phyloP scores from a whole-genome alignment of 495 filamentous ascomycete genomes.

The Daldinia caldariorum region DNA sequence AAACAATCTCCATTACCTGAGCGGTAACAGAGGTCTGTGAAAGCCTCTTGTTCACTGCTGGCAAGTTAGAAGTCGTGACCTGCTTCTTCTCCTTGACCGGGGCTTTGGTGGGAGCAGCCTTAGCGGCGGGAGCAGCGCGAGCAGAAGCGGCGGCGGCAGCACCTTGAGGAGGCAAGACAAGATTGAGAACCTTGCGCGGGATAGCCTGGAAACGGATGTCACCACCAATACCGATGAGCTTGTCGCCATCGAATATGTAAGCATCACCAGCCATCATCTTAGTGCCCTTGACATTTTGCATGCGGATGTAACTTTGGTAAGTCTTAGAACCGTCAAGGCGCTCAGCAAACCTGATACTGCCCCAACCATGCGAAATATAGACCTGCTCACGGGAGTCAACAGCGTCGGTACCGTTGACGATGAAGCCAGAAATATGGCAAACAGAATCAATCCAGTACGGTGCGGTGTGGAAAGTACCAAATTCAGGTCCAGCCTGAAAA shows the following conservation, averaged over 20 bases:
- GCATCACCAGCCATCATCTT: slow-evolving; percentile 68
- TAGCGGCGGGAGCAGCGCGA: slow-evolving; percentile 53
- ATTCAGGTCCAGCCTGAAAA: slow-evolving; percentile 67
- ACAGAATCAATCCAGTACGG: slow-evolving; percentile 80
- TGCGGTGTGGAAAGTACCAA: slow-evolving; percentile 71
- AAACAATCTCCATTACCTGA: slow-evolving; percentile 70
- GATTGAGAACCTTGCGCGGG: slow-evolving; percentile 72
- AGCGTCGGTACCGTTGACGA: slow-evolving; percentile 79
- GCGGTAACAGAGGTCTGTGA: slow-evolving; percentile 48
- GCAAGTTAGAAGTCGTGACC: slow-evolving; percentile 54
- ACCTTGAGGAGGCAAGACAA: slow-evolving; percentile 69
- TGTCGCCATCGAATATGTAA: slow-evolving; percentile 72
- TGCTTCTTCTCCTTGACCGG: slow-evolving; percentile 55
- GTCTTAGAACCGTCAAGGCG: slow-evolving; percentile 69
- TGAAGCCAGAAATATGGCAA: slow-evolving; percentile 77
- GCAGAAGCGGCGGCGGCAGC: slow-evolving; percentile 45
- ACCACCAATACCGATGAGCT: slow-evolving; percentile 63
- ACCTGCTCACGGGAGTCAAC: slow-evolving; percentile 75
- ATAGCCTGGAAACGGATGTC: slow-evolving; percentile 73
- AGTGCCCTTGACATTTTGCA: slow-evolving; percentile 64
- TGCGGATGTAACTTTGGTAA: slow-evolving; percentile 77
- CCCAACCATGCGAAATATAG: slow-evolving; percentile 84
- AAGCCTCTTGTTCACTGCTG: slow-evolving; percentile 56
- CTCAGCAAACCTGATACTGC: slow-evolving; percentile 74
- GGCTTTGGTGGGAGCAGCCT: slow-evolving; percentile 54